These are phyloP conservation scores for Penicillium salamii DNA, from an alignment of 495 filamentous ascomycete species.

Conservation along the genomic window DNA sequence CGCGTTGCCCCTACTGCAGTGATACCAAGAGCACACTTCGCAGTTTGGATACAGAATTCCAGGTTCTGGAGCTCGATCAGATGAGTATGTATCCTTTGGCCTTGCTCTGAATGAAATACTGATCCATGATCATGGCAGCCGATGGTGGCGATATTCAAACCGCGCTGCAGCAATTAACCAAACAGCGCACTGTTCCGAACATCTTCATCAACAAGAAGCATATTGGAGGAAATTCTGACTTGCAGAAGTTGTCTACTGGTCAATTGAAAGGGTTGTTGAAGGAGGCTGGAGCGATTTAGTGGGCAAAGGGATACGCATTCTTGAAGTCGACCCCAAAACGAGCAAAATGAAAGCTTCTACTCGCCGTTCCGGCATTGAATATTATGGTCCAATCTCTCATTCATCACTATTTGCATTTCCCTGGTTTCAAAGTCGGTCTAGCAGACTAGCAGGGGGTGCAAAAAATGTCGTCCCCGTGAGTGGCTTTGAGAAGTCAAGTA, in stretches of 20 bases:
- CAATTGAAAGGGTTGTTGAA: not conserved
- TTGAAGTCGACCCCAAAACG: too few species aligned
- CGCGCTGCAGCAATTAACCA: slow-evolving; percentile 65
- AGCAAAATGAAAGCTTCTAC: too few species aligned
- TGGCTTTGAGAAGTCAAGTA: slow-evolving; percentile 53
- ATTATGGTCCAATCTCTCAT: too few species aligned
- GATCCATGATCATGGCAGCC: slow-evolving; percentile 30
- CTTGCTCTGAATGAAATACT: slow-evolving; percentile 54
- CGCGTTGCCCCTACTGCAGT: slow-evolving; percentile 79
- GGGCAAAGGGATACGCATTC: too few species aligned
- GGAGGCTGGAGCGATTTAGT: not conserved
- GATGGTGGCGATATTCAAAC: slow-evolving; percentile 72
- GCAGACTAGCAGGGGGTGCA: slow-evolving; percentile 44
- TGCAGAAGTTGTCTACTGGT: slow-evolving; percentile 45
- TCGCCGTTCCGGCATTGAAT: too few species aligned
- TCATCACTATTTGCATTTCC: too few species aligned
- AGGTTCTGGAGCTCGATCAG: slow-evolving; percentile 74
- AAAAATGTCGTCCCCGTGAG: slow-evolving; percentile 54
- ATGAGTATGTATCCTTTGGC: slow-evolving; percentile 50
- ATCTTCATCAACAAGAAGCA: slow-evolving; percentile 77
- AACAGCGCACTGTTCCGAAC: slow-evolving; percentile 76
- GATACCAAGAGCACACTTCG: slow-evolving; percentile 66
- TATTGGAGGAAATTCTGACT: slow-evolving; percentile 83
- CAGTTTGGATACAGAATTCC: slow-evolving; percentile 63
- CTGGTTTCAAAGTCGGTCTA: too few species aligned